phyloP scores from a whole-genome alignment of 1,139 yeast species.

The Hansenula sp. region DNA sequence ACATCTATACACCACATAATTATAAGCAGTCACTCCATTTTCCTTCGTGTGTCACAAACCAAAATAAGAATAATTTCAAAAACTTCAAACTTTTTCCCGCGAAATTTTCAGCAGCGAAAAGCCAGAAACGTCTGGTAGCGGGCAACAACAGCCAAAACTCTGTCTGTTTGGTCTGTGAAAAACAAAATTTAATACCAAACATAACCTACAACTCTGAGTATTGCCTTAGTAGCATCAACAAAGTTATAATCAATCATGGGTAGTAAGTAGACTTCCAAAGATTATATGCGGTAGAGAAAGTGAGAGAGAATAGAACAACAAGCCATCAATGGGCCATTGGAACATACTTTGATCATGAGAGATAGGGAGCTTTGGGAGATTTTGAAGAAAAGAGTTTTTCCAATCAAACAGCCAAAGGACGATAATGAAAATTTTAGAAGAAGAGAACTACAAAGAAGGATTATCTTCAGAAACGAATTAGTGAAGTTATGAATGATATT shows the following conservation, averaged over 20 bases:
- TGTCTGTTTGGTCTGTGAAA: not conserved
- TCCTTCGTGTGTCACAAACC: not conserved
- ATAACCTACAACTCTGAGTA: not conserved
- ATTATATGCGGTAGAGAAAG: not conserved
- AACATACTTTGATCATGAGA: no score
- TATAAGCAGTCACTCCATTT: not conserved
- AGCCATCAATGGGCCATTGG: no score
- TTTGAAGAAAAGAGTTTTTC: no score
- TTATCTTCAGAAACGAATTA: no score
- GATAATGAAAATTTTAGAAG: no score
- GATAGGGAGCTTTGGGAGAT: no score
- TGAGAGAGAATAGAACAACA: not conserved
- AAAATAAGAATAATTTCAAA: no score
- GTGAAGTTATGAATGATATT: no score
- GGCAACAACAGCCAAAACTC: not conserved
- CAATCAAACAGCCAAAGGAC: no score
- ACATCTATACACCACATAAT: no score
- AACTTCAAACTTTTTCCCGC: not conserved
- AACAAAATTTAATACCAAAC: slow-evolving; percentile 1
- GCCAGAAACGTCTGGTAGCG: not conserved
- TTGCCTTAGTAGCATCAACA: slow-evolving; percentile 1
- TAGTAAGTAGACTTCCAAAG: slow-evolving; percentile 20
- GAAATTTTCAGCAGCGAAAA: not conserved
- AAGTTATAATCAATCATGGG: slow-evolving; percentile 21
- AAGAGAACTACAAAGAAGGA: no score